Conservation (phyloP, 163 green algal genomes). For the Scenedesmus sp. region DNA sequence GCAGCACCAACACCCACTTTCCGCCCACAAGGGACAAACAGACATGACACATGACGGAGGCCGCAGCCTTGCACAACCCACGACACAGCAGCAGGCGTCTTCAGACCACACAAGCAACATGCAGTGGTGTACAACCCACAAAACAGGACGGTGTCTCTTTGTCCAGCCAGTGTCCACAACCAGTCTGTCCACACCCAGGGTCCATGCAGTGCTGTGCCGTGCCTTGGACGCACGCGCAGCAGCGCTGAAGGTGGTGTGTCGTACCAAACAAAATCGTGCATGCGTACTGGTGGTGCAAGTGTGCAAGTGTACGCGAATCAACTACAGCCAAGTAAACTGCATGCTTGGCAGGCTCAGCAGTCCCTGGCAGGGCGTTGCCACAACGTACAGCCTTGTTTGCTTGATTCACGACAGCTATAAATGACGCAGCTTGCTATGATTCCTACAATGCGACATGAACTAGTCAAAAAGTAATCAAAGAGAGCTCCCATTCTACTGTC, state of each 20-base stretch:
- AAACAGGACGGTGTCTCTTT: neutral
- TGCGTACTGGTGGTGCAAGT: neutral
- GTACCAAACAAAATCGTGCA: neutral
- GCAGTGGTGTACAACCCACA: neutral
- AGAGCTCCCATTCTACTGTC: neutral
- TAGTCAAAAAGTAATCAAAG: neutral
- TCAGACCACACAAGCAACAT: neutral
- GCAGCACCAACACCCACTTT: neutral
- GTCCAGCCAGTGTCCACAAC: neutral
- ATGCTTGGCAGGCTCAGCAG: neutral
- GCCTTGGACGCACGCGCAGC: neutral
- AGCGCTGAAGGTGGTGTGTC: neutral
- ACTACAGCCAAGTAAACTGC: neutral
- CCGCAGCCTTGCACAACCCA: slow-evolving; percentile 10
- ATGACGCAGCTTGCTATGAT: neutral
- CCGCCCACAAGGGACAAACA: neutral
- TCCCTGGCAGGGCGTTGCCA: neutral
- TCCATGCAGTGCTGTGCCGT: neutral
- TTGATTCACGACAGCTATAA: neutral
- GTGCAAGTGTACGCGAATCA: neutral
- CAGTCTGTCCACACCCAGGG: neutral
- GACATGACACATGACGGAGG: neutral
- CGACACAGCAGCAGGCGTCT: neutral
- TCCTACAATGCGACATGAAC: neutral
- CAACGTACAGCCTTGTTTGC: neutral